Evolutionary conservation across 495 filamentous ascomycete genomes (phyloP).

Genomic region (Podospora appendiculata): DNA sequence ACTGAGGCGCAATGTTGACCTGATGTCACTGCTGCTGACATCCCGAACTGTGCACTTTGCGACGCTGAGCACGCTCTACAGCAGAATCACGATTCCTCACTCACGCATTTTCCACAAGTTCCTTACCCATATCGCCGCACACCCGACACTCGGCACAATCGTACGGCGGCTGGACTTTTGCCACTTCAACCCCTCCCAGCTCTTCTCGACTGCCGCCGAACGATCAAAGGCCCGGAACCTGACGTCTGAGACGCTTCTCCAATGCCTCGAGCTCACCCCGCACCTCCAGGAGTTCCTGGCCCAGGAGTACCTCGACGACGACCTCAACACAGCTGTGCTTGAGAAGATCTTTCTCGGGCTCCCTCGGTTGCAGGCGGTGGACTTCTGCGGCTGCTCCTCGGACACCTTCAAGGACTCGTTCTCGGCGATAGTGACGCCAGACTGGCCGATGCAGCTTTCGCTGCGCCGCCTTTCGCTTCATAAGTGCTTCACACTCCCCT

Average conservation of each 20-base stretch:
- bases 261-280: slow-evolving; percentile 68
- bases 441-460: slow-evolving; percentile 45
- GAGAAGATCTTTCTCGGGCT: slow-evolving; percentile 68
- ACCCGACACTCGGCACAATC: slow-evolving; percentile 67
- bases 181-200: slow-evolving; percentile 76
- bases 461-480: slow-evolving; percentile 69
- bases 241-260: slow-evolving; percentile 65
- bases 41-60: slow-evolving; percentile 69
- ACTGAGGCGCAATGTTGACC: slow-evolving; percentile 71
- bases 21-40: slow-evolving; percentile 69
- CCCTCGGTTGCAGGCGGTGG: slow-evolving; percentile 60
- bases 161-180: slow-evolving; percentile 81
- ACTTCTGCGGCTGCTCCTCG: slow-evolving; percentile 77
- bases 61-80: slow-evolving; percentile 71
- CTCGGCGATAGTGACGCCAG: slow-evolving; percentile 23
- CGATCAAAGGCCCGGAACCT: slow-evolving; percentile 74
- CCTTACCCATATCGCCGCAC: slow-evolving; percentile 59
- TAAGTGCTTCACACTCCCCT: slow-evolving; percentile 68
- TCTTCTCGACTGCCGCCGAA: slow-evolving; percentile 74
- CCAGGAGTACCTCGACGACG: slow-evolving; percentile 79
- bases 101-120: slow-evolving; percentile 84
- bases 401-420: slow-evolving; percentile 57
- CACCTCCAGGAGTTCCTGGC: slow-evolving; percentile 73
- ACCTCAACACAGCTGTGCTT: slow-evolving; percentile 61
- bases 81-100: slow-evolving; percentile 79